Evolutionary conservation across 495 filamentous ascomycete species (phyloP).

Genomic region (Penicillium paradoxum): DNA sequence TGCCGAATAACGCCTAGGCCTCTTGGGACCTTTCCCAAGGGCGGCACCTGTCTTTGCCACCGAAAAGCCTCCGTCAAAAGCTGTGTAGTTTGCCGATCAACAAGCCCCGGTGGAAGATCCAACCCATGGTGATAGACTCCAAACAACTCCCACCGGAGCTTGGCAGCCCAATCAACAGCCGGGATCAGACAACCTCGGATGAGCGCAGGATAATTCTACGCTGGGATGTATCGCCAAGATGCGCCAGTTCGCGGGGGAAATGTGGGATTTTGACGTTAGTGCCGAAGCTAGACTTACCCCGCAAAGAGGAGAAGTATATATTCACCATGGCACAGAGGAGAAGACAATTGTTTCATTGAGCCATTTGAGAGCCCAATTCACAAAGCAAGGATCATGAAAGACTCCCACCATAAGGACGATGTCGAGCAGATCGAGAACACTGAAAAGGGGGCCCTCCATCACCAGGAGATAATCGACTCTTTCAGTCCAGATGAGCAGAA

Average conservation of each 20-base stretch:
- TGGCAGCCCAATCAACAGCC: conserved; percentile 4
- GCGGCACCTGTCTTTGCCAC: not conserved
- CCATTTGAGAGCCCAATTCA: not conserved
- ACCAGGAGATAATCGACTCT: not conserved
- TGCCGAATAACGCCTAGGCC: too few relatives aligned
- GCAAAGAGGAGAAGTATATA: not conserved
- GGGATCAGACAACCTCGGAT: not conserved
- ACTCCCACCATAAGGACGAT: not conserved
- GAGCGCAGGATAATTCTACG: not conserved
- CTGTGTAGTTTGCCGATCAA: not conserved
- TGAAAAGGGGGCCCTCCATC: not conserved
- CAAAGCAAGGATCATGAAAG: not conserved
- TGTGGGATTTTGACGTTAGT: not conserved
- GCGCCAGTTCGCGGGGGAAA: not conserved
- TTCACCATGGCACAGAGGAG: not conserved
- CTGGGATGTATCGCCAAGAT: not conserved
- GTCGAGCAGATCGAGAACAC: not conserved
- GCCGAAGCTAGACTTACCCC: not conserved
- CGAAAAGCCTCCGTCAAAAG: not conserved
- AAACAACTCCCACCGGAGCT: not conserved
- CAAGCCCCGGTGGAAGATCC: not conserved
- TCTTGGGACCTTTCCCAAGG: too few relatives aligned
- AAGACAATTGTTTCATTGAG: not conserved
- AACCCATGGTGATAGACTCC: not conserved
- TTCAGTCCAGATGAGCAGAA: conserved; percentile 6